These are phyloP conservation scores for Lotmaria passim DNA, from an alignment of 208 protist genomes.

Conservation along the genomic window DNA sequence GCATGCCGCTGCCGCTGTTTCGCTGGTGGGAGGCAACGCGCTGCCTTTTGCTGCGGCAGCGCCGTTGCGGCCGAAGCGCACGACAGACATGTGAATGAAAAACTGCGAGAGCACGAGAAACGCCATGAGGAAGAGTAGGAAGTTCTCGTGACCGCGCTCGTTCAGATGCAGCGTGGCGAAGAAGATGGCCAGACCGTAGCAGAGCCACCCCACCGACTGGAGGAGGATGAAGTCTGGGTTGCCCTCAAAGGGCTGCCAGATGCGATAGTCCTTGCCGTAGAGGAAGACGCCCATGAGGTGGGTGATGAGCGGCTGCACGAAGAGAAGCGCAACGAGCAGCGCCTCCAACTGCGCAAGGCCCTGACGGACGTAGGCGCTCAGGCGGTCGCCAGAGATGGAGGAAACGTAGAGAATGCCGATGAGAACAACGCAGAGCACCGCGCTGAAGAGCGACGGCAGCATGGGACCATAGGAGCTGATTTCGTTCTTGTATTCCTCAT, in stretches of 20 bases:
- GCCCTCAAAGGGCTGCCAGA: slow-evolving; percentile 73
- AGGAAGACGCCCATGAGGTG: slow-evolving; percentile 66
- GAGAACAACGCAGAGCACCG: slow-evolving; percentile 14
- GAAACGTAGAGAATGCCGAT: slow-evolving; percentile 26
- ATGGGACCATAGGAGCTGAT: slow-evolving; percentile 15
- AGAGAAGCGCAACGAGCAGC: slow-evolving; percentile 50
- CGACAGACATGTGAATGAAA: slow-evolving; percentile 73
- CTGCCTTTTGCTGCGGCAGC: not conserved
- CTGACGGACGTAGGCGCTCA: slow-evolving; percentile 28
- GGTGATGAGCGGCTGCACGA: slow-evolving; percentile 66
- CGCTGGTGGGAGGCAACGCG: not conserved
- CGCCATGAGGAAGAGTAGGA: slow-evolving; percentile 53
- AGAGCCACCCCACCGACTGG: slow-evolving; percentile 64
- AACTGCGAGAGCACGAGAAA: slow-evolving; percentile 61
- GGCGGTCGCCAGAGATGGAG: not conserved
- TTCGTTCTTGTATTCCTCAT: slow-evolving; percentile 6
- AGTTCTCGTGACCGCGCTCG: slow-evolving; percentile 38
- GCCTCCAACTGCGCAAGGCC: slow-evolving; percentile 22
- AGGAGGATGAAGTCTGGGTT: slow-evolving; percentile 61
- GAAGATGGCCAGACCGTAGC: slow-evolving; percentile 64
- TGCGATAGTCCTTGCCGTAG: slow-evolving; percentile 57
- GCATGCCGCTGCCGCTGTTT: not conserved
- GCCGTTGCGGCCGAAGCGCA: slow-evolving; percentile 42
- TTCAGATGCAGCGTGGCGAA: slow-evolving; percentile 63
- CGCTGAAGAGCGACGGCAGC: slow-evolving; percentile 29